phyloP scores from a whole-genome alignment of 78 protist genomes.

The Dictyostelium purpureum region DNA sequence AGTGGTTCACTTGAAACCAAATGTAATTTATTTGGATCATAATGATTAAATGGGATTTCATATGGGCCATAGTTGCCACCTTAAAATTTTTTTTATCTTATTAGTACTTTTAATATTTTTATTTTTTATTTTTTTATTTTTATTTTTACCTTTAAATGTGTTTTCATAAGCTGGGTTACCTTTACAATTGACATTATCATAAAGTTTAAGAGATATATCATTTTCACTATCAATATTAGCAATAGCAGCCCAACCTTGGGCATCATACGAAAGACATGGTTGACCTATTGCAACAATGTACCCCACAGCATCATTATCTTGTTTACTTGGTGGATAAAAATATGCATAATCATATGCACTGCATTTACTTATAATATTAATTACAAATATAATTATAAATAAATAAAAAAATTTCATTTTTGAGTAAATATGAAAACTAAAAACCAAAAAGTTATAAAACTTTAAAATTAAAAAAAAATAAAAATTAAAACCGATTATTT shows the following conservation, averaged over 20 bases:
- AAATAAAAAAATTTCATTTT: not conserved
- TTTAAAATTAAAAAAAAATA: not conserved
- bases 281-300: not conserved
- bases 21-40: conserved; percentile 15
- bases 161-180: not conserved
- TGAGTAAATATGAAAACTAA: not conserved
- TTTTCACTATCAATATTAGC: not conserved
- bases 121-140: no score
- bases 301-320: not conserved
- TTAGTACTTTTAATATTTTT: no score
- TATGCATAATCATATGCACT: conserved; percentile 28
- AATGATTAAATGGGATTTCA: conserved; percentile 23
- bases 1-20: not conserved
- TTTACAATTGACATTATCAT: not conserved
- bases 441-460: not conserved
- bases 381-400: not conserved
- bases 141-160: not conserved
- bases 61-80: no score
- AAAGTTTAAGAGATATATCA: not conserved
- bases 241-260: conserved; percentile 21
- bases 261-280: conserved; percentile 19
- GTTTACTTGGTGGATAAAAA: not conserved
- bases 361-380: not conserved
- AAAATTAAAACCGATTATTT: not conserved
- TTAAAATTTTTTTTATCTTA: no score